A percentile compares a stretch with the other conserved stretches of the same genome.
Evolutionary conservation across 2,329 filamentous ascomycete genomes (phyloP).

Genomic region (Uncinocarpus reesii): DNA sequence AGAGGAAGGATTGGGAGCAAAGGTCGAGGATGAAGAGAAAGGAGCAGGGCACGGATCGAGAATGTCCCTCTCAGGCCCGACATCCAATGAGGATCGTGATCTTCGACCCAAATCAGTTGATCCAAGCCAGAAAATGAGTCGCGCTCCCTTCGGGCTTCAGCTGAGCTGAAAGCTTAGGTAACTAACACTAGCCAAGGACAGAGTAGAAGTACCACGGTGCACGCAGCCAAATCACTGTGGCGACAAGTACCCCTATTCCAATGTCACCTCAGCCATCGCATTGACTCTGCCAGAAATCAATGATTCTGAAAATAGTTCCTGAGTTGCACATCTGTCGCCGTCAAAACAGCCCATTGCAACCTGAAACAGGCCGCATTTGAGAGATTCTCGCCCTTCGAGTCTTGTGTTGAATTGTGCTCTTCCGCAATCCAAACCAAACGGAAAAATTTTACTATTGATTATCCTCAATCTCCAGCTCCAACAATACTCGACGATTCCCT

Average conservation of each 20-base stretch:
- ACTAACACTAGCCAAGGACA: no score
- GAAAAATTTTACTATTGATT: no score
- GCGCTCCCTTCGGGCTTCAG: not conserved
- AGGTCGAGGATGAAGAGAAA: not conserved
- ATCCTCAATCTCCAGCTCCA: no score
- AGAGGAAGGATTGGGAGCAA: not conserved
- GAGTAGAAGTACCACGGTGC: not conserved
- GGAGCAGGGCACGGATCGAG: not conserved
- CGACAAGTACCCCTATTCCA: not conserved
- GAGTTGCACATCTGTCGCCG: no score
- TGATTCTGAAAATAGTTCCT: no score
- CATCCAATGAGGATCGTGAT: not conserved
- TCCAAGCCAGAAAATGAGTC: not conserved
- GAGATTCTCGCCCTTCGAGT: no score
- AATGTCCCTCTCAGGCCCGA: not conserved
- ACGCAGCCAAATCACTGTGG: not conserved
- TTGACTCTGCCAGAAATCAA: not conserved
- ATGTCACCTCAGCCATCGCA: not conserved
- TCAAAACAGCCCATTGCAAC: no score
- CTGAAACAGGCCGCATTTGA: no score
- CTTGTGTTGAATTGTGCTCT: no score
- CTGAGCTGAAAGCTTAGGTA: constrained; percentile 1
- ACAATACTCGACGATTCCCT: no score
- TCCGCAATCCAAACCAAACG: no score
- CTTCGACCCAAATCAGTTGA: not conserved